Conservation (phyloP, 768 basidiomycete species). For the Clavaria fumosa region DNA sequence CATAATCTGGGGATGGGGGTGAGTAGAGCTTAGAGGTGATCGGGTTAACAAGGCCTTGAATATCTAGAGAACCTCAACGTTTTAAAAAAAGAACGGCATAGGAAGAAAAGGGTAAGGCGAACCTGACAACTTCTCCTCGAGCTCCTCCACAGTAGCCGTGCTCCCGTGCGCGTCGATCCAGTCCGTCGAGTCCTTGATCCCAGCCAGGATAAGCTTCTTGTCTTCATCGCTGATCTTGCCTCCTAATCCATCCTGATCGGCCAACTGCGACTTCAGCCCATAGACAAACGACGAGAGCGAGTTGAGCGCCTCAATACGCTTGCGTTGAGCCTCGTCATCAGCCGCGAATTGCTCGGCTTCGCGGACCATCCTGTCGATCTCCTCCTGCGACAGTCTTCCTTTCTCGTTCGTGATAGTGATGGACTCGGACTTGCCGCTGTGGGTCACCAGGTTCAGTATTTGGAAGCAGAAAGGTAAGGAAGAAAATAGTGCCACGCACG, state of each 20-base stretch:
- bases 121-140: slow-evolving; percentile 78
- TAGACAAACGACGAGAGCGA: slow-evolving; percentile 69
- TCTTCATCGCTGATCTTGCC: slow-evolving; percentile 73
- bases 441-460: slow-evolving; percentile 2
- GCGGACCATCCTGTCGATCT: slow-evolving; percentile 91
- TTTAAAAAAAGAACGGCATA: slow-evolving; percentile 1
- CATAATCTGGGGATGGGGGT: slow-evolving; percentile 15
- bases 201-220: slow-evolving; percentile 66
- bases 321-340: slow-evolving; percentile 66
- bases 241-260: slow-evolving; percentile 79
- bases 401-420: slow-evolving; percentile 96
- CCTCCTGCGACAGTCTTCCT: slow-evolving; percentile 76
- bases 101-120: slow-evolving; percentile 10
- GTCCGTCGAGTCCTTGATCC: slow-evolving; percentile 78
- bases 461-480: not conserved
- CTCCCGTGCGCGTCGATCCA: slow-evolving; percentile 84
- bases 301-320: slow-evolving; percentile 79
- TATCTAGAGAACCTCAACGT: slow-evolving; percentile 24
- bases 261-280: slow-evolving; percentile 75
- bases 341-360: slow-evolving; percentile 85
- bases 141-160: slow-evolving; percentile 65
- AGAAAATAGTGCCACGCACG: slow-evolving; percentile 49
- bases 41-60: slow-evolving; percentile 63
- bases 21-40: slow-evolving; percentile 75
- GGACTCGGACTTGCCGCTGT: slow-evolving; percentile 68